phyloP scores from a whole-genome alignment of 371 early-diverging fungal genomes.

The Gilbertella persicaria region DNA sequence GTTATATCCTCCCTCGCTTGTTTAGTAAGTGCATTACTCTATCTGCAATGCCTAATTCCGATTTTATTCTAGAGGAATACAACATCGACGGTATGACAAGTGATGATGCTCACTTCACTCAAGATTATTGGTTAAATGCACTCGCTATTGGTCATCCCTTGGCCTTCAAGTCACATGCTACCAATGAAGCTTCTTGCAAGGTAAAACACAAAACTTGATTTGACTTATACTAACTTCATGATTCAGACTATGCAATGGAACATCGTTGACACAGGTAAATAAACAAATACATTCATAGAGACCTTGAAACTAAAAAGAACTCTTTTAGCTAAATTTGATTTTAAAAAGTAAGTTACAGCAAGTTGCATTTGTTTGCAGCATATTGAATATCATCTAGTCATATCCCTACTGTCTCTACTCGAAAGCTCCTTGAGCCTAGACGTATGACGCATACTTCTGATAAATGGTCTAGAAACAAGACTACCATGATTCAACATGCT shows the following conservation, averaged over 20 bases:
- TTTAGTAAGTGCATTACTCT: constrained; percentile 17
- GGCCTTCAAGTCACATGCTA: constrained; percentile 20
- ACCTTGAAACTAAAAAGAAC: not conserved
- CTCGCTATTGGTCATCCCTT: constrained; percentile 33
- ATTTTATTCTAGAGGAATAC: constrained; percentile 21
- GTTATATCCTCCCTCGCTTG: constrained; percentile 31
- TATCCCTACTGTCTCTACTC: constrained; percentile 27
- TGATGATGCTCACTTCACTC: constrained; percentile 23
- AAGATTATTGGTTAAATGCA: constrained; percentile 31
- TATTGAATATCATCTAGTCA: constrained; percentile 11
- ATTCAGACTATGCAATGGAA: constrained; percentile 25
- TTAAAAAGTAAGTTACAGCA: constrained; percentile 14
- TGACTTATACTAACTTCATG: too few species aligned
- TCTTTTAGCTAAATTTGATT: constrained; percentile 24
- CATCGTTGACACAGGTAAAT: constrained; percentile 21
- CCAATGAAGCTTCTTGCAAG: too few species aligned
- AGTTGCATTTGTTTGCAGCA: not conserved
- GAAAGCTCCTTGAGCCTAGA: constrained; percentile 26
- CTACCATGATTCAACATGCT: constrained; percentile 26
- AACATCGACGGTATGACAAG: constrained; percentile 28
- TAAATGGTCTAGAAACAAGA: constrained; percentile 38
- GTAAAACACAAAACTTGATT: too few species aligned
- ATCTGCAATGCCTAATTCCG: not conserved
- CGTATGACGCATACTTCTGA: constrained; percentile 28
- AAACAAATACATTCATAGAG: not conserved